Conservation (phyloP, 805 yeast genomes). For the Yamadazyma phyllophila region DNA sequence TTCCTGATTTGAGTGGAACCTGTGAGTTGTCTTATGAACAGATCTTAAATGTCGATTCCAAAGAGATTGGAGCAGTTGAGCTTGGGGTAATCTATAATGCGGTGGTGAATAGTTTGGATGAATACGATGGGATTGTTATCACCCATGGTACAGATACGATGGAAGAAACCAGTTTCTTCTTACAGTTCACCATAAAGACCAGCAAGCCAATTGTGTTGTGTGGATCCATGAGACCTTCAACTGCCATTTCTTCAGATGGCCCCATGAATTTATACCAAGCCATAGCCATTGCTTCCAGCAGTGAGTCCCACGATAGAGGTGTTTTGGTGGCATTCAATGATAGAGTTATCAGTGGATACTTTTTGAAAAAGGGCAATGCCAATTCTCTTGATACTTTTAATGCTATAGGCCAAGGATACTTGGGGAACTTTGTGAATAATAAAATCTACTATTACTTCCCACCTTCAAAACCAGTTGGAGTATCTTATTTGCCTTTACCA, state of each 20-base stretch:
- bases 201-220: slow-evolving; percentile 61
- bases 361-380: slow-evolving; percentile 68
- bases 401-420: slow-evolving; percentile 63
- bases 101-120: slow-evolving; percentile 42
- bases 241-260: slow-evolving; percentile 69
- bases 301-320: slow-evolving; percentile 54
- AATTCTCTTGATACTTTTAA: slow-evolving; percentile 70
- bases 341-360: slow-evolving; percentile 66
- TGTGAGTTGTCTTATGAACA: slow-evolving; percentile 64
- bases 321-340: slow-evolving; percentile 65
- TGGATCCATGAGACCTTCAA: slow-evolving; percentile 75
- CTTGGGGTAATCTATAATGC: slow-evolving; percentile 46
- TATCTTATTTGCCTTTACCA: slow-evolving; percentile 29
- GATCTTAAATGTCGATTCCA: slow-evolving; percentile 60
- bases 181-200: slow-evolving; percentile 47
- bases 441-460: slow-evolving; percentile 65
- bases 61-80: slow-evolving; percentile 49
- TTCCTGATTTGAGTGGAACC: slow-evolving; percentile 54
- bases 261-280: slow-evolving; percentile 73
- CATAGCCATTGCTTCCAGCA: slow-evolving; percentile 56
- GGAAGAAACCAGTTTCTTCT: slow-evolving; percentile 65
- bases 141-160: slow-evolving; percentile 74
- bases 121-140: slow-evolving; percentile 58
- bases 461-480: slow-evolving; percentile 56
- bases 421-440: slow-evolving; percentile 68